A percentile compares a stretch with the other conserved stretches of the same genome.
phyloP scores from a whole-genome alignment of 805 yeast species.

The Lachancea sp. region DNA sequence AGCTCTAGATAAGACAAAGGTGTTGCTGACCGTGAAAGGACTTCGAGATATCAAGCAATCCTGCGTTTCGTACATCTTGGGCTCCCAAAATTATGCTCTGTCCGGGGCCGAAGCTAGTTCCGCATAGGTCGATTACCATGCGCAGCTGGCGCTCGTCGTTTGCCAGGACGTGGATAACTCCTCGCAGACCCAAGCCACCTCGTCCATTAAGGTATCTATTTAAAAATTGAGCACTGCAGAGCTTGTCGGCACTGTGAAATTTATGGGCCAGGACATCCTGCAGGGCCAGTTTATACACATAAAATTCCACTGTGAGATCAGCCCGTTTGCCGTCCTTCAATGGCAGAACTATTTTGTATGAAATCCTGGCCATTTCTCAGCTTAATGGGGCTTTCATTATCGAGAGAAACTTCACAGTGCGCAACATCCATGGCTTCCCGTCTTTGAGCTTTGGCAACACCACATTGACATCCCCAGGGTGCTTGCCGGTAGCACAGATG shows the following conservation, averaged over 20 bases:
- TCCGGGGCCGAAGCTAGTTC: slow-evolving; percentile 8
- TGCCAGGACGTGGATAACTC: slow-evolving; percentile 11
- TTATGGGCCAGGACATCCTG: slow-evolving; percentile 19
- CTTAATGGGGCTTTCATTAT: slow-evolving; percentile 4
- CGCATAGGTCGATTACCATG: slow-evolving; percentile 12
- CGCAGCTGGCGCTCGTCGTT: slow-evolving; percentile 10
- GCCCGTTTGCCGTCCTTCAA: slow-evolving; percentile 17
- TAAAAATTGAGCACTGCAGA: slow-evolving; percentile 15
- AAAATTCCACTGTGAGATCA: slow-evolving; percentile 13
- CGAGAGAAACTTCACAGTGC: slow-evolving; percentile 19
- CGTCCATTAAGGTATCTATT: slow-evolving; percentile 12
- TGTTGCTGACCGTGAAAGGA: slow-evolving; percentile 1
- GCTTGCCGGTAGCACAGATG: slow-evolving; percentile 19
- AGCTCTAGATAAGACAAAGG: slow-evolving; percentile 8
- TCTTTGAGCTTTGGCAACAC: slow-evolving; percentile 17
- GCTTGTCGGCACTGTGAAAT: slow-evolving; percentile 20
- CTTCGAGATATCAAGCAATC: background rate
- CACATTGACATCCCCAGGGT: slow-evolving; percentile 14
- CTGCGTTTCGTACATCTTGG: background rate
- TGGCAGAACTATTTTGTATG: slow-evolving; percentile 24
- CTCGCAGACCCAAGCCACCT: background rate
- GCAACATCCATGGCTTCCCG: slow-evolving; percentile 18
- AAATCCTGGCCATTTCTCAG: slow-evolving; percentile 12
- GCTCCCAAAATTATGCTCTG: background rate
- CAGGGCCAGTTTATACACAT: slow-evolving; percentile 17